Conservation (phyloP, 805 yeast genomes). For the Ogataea nitratoaversa region DNA sequence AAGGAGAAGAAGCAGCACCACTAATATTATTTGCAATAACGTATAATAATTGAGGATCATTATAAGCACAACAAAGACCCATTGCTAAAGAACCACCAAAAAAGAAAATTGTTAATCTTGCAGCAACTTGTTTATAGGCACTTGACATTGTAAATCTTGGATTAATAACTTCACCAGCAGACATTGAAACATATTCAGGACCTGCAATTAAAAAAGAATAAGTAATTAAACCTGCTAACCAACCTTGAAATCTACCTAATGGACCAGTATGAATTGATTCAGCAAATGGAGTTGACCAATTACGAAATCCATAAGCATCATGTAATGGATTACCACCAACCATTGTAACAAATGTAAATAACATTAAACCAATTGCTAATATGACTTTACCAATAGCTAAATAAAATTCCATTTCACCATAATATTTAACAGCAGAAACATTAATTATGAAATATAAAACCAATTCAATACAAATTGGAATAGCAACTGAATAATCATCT, state of each 20-base stretch:
- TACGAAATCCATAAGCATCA: conserved; percentile 34
- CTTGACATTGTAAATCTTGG: conserved; percentile 45
- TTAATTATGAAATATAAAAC: conserved; percentile 38
- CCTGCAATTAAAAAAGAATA: conserved; percentile 44
- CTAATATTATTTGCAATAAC: conserved; percentile 33
- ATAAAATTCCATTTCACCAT: conserved; percentile 50
- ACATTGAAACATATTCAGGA: conserved; percentile 45
- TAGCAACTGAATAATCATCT: conserved; percentile 42
- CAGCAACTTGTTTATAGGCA: conserved; percentile 44
- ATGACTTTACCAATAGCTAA: conserved; percentile 40
- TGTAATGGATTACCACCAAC: conserved; percentile 48
- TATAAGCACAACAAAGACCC: conserved; percentile 41
- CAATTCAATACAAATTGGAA: conserved; percentile 41
- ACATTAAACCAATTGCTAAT: conserved; percentile 39
- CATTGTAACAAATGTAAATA: conserved; percentile 44
- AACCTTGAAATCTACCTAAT: conserved; percentile 45
- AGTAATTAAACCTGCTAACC: conserved; percentile 37
- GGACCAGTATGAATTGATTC: conserved; percentile 37
- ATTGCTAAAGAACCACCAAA: conserved; percentile 46
- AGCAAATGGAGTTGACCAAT: conserved; percentile 32
- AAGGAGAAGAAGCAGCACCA: conserved; percentile 46
- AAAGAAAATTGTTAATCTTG: conserved; percentile 41
- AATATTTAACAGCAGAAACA: conserved; percentile 39
- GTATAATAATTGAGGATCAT: conserved; percentile 34
- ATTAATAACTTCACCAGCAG: conserved; percentile 45